A percentile compares a stretch with the other conserved stretches of the same genome.
These are phyloP conservation scores for Dactylella cylindrospora DNA, from an alignment of 2,329 filamentous ascomycete genomes.

Conservation along the genomic window DNA sequence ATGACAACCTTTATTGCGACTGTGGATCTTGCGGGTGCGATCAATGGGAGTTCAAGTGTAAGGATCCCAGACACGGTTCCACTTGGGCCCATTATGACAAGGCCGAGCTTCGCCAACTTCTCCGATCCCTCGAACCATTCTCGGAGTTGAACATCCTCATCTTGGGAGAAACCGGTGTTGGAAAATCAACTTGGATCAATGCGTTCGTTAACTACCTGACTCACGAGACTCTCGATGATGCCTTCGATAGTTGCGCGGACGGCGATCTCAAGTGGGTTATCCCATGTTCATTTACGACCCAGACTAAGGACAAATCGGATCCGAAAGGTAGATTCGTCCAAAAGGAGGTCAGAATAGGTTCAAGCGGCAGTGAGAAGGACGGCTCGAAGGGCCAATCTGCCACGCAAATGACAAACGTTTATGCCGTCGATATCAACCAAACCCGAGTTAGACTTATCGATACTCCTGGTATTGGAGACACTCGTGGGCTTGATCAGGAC, in stretches of 20 bases:
- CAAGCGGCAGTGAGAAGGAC: constrained; percentile 50
- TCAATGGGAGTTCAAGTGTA: constrained; percentile 51
- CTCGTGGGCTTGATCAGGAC: constrained; percentile 52
- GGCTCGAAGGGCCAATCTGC: constrained; percentile 51
- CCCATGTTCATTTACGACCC: constrained; percentile 53
- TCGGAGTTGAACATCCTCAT: constrained; percentile 55
- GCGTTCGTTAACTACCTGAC: constrained; percentile 56
- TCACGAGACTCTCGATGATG: constrained; percentile 53
- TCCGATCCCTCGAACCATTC: constrained; percentile 47
- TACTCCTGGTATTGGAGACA: constrained; percentile 55
- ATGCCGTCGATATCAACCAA: constrained; percentile 50
- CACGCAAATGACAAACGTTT: constrained; percentile 52
- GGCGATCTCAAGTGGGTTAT: constrained; percentile 52
- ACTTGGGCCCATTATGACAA: constrained; percentile 46
- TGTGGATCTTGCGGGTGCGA: constrained; percentile 50
- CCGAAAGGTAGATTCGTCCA: constrained; percentile 48
- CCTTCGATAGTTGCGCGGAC: constrained; percentile 45
- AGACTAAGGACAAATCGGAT: constrained; percentile 49
- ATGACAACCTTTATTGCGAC: constrained; percentile 52
- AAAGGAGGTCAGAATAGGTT: constrained; percentile 50
- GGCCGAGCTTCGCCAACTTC: constrained; percentile 41
- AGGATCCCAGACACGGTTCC: constrained; percentile 46
- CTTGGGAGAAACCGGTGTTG: constrained; percentile 57
- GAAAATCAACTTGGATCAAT: constrained; percentile 58
- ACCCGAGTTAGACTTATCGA: constrained; percentile 53